Evolutionary conservation across 129 eudicot species (phyloP), one percentile per base, ranked within the genome.

Genomic region (Flaveria robusta): DNA sequence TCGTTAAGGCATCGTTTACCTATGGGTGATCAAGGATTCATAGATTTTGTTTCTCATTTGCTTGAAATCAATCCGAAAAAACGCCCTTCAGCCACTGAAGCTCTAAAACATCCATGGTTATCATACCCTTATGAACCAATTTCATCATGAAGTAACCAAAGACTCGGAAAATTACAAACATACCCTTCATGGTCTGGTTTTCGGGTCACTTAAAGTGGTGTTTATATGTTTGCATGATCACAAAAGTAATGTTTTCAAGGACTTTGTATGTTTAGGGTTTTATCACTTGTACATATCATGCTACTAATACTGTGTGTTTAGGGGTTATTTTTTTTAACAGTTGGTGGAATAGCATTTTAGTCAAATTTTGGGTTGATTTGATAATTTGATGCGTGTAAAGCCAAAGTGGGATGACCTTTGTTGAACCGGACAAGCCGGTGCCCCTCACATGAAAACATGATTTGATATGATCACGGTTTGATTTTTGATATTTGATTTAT

Each of bases 11-110:
- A 91, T 74, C 89, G 99, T 0, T 74, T 95, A 77, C 99, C 99
- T 3, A 95, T 95, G 99, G 99, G 97, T 22, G 99, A 95, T 79
- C 96, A 95, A 83, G 99, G 99, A 43, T 95, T 95, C 80, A 83
- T 95, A 23, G 97, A 95, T 60, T 95, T 95, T 42, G 97, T 91
- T 47, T 88, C 88, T 74, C 85, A 95, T 85, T 80, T 95, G 42
- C 99, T 95, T 51, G 96, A 95, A 87, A 71, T 91, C 13, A 87
- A 95, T 84, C 99, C 95, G 0, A 86, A 80, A 78, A 95, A 87
- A 80, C 89, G 99, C 3, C 97, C 99, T 73, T 91, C 97, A 45
- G 99, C 99, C 45, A 66, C 92, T 24, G 94, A 95, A 79, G 99
- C 99, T 72, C 60, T 91, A 52, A 95, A 91, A 81, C 99, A 95